Base-by-base conservation (phyloP, 2,329 filamentous ascomycete genomes). In the Amesomyces nigricolor region DNA sequence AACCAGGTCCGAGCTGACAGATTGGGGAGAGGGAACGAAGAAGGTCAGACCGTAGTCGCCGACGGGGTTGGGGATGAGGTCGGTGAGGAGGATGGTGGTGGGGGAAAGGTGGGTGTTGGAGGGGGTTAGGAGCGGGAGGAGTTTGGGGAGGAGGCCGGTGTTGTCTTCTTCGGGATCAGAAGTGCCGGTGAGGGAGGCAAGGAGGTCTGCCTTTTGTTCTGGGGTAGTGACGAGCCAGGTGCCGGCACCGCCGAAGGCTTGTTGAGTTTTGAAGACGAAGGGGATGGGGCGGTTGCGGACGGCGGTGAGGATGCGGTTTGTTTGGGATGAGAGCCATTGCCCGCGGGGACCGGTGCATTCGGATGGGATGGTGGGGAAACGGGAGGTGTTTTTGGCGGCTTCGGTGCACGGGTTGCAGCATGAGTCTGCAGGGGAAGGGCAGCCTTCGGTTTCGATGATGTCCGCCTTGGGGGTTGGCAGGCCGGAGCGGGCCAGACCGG, bases 181-280 rank as follows among this genome's bases (percentile, higher is more conserved):
- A 35, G 43, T 29, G 30, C 57, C 58, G 7, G 60, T 45, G 1
- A 70, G 58, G 16, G 66, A 58, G 2, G 50, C 45, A 2, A 68
- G 53, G 17, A 70, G 46, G 13, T 53, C 50, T 11, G 57, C 42
- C 5, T 69, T 65, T 19, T 70, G 62, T 3, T 62, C 60, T 10
- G 66, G 63, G 0, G 56, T 63, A 1, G 56, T 56, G 7, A 71
- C 60, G 0, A 72, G 62, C 53, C 67, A 72, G 0, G 69, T 71
- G 2, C 70, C 70, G 2, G 70, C 70, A 4, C 70, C 69, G 3
- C 68, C 69, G 54, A 70, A 71, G 0, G 67, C 70, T 48, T 71
- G 70, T 47, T 72, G 71, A 38, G 65, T 71, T 57, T 72, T 72
- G 30, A 72, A 55, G 2, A 72, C 69, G n/a, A 72, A 72, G 0